These are phyloP conservation scores for Hymenoscyphus albidus DNA, from an alignment of 2,329 filamentous ascomycete genomes.

Conservation along the genomic window DNA sequence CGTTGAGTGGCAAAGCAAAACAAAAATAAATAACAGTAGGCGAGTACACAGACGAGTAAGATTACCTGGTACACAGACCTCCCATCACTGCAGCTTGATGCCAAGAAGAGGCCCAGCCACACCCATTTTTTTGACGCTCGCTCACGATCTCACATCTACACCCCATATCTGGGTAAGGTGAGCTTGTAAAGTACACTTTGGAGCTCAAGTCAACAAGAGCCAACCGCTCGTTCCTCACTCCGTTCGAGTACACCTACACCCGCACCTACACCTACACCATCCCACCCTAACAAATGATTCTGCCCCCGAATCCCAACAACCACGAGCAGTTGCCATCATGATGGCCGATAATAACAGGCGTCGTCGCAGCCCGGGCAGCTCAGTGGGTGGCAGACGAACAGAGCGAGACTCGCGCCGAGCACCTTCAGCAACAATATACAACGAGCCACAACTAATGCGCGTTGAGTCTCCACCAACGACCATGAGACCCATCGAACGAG, in stretches of 20 bases:
- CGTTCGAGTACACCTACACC: background rate
- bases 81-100: background rate
- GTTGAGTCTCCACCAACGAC: slow-evolving; percentile 7
- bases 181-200: no score
- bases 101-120: background rate
- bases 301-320: slow-evolving; percentile 7
- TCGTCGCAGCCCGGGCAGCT: slow-evolving; percentile 25
- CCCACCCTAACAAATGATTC: slow-evolving; percentile 11
- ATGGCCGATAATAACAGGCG: slow-evolving; percentile 28
- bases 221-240: background rate
- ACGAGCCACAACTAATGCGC: slow-evolving; percentile 25
- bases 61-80: no score
- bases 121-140: slow-evolving; percentile 1
- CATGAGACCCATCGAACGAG: slow-evolving; percentile 4
- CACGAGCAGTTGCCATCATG: slow-evolving; percentile 19
- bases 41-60: no score
- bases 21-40: no score
- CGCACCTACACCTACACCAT: slow-evolving; percentile 1
- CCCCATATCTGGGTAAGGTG: background rate
- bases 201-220: background rate
- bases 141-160: slow-evolving; percentile 1
- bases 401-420: slow-evolving; percentile 9
- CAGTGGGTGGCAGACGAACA: slow-evolving; percentile 19
- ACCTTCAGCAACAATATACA: slow-evolving; percentile 18
- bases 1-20: background rate